These are phyloP conservation scores for Ogataea siamensis DNA, from an alignment of 805 yeast species.

Conservation along the genomic window DNA sequence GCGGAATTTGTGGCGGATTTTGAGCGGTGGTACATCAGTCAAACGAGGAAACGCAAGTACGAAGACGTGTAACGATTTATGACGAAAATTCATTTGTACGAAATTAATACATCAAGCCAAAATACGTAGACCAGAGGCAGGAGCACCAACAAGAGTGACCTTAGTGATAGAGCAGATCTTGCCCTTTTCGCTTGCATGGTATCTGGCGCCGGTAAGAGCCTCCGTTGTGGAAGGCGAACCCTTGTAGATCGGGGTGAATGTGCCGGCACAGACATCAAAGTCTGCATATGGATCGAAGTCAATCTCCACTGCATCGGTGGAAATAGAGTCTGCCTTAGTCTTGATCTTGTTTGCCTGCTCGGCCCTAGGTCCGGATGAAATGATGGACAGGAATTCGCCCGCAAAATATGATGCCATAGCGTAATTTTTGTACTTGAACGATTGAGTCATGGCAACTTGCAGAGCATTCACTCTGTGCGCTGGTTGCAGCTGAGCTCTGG, in stretches of 20 bases:
- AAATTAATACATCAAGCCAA: slow-evolving; percentile 20
- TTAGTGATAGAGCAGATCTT: slow-evolving; percentile 71
- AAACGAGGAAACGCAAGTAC: slow-evolving; percentile 5
- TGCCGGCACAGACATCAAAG: slow-evolving; percentile 84
- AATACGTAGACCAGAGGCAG: slow-evolving; percentile 84
- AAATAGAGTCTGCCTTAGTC: slow-evolving; percentile 71
- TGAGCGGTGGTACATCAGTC: slow-evolving; percentile 20
- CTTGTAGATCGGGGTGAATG: slow-evolving; percentile 84
- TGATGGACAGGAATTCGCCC: slow-evolving; percentile 68
- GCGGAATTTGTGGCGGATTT: slow-evolving; percentile 24
- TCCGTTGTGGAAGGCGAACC: slow-evolving; percentile 70
- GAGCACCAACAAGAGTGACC: slow-evolving; percentile 81
- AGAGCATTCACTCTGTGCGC: slow-evolving; percentile 85
- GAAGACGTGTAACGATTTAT: slow-evolving; percentile 6
- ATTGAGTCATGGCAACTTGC: slow-evolving; percentile 93
- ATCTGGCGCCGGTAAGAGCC: slow-evolving; percentile 87
- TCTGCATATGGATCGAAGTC: slow-evolving; percentile 92
- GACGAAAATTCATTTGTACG: slow-evolving; percentile 11
- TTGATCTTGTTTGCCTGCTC: slow-evolving; percentile 86
- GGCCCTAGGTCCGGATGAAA: slow-evolving; percentile 72
- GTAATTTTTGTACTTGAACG: slow-evolving; percentile 84
- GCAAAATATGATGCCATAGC: slow-evolving; percentile 91
- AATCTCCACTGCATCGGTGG: slow-evolving; percentile 83
- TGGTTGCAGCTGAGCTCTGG: slow-evolving; percentile 76
- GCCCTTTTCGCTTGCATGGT: slow-evolving; percentile 76